These are phyloP conservation scores for Meyerozyma smithsonii DNA, from an alignment of 1,139 yeast genomes.

Conservation along the genomic window DNA sequence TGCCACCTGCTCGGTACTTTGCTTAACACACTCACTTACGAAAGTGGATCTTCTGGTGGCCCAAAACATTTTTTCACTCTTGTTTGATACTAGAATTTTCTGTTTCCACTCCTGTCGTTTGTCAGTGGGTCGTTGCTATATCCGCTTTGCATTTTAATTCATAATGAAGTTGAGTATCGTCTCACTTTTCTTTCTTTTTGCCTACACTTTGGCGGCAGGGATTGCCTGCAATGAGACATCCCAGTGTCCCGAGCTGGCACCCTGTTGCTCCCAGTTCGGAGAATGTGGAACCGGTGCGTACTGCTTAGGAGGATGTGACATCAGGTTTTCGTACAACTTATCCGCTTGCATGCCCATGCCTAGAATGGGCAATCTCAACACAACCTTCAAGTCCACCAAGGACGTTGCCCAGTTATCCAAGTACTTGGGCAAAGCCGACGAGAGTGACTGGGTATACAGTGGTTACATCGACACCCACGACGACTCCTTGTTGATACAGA, in stretches of 20 bases:
- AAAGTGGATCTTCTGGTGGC: too few relatives aligned
- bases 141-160: not conserved
- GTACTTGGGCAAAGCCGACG: constrained; percentile 68
- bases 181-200: not conserved
- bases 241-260: constrained; percentile 65
- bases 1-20: not conserved
- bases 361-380: constrained; percentile 27
- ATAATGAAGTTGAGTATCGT: not conserved
- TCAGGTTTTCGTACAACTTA: constrained; percentile 55
- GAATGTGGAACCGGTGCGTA: constrained; percentile 78
- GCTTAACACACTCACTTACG: too few relatives aligned
- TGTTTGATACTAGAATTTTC: not conserved
- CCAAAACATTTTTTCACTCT: too few relatives aligned
- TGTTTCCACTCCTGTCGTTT: not conserved
- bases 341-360: constrained; percentile 69
- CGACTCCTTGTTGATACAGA: constrained; percentile 59
- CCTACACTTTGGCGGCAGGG: not conserved
- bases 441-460: constrained; percentile 67
- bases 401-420: constrained; percentile 28
- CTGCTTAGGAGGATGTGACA: constrained; percentile 83
- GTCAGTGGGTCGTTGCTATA: not conserved
- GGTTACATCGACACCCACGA: constrained; percentile 59
- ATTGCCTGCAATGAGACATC: constrained; percentile 43
- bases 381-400: constrained; percentile 34
- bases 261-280: constrained; percentile 84